Conservation (phyloP, 257 asterid genomes). For the Solanum neorickii region DNA sequence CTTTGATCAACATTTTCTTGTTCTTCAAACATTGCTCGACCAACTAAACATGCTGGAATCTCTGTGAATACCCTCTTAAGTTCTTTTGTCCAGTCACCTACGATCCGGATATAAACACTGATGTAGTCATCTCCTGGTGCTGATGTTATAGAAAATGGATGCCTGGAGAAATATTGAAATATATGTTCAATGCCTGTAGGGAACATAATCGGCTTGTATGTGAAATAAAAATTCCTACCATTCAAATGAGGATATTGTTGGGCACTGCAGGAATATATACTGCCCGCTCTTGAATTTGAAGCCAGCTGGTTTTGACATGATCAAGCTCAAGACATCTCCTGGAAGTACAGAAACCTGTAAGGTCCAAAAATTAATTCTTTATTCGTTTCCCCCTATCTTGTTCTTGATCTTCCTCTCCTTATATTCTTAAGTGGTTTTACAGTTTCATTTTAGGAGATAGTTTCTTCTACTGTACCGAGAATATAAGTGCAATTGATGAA, state of each 20-base stretch:
- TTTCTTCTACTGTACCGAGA: not conserved
- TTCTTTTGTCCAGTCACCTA: conserved; percentile 53
- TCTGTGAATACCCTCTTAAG: conserved; percentile 61
- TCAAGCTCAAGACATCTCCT: conserved; percentile 83
- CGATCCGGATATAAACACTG: conserved; percentile 73
- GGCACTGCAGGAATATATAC: conserved; percentile 72
- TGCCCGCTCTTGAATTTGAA: conserved; percentile 88
- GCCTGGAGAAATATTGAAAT: conserved; percentile 36
- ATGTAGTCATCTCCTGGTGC: conserved; percentile 85
- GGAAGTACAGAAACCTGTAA: conserved; percentile 85
- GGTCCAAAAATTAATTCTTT: conserved; percentile 1
- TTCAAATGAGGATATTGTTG: conserved; percentile 71
- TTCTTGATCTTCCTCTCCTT: not conserved
- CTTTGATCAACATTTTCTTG: conserved; percentile 36
- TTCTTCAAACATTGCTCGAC: conserved; percentile 49
- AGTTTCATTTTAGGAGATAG: not conserved
- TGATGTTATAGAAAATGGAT: conserved; percentile 92
- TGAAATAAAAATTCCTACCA: conserved; percentile 30
- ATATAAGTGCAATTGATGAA: not conserved
- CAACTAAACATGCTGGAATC: conserved; percentile 39
- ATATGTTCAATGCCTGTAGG: not conserved
- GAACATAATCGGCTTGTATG: not conserved
- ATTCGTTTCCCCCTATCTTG: not conserved
- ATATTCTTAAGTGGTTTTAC: not conserved
- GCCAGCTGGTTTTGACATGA: conserved; percentile 75